Conservation (phyloP, 148 eudicot genomes). For the Vaccinium corymbosum region DNA sequence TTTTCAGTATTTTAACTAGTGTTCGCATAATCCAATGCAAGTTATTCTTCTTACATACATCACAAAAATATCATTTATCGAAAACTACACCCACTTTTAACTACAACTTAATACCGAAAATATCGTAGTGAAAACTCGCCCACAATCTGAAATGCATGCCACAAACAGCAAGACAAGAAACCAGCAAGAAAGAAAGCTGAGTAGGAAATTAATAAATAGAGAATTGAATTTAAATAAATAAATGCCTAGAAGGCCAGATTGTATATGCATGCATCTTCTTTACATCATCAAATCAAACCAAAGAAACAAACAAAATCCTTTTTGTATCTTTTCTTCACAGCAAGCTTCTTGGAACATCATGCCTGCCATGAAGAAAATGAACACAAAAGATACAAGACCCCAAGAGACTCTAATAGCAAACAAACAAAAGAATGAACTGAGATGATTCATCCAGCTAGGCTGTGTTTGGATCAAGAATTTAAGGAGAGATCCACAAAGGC, state of each 20-base stretch:
- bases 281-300: slow-evolving; percentile 10
- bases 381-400: slow-evolving; percentile 3
- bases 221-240: not conserved
- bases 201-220: not conserved
- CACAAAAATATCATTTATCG: too few species aligned
- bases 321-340: slow-evolving; percentile 4
- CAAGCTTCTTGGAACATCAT: not conserved
- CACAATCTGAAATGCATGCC: not conserved
- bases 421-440: slow-evolving; percentile 2
- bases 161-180: not conserved
- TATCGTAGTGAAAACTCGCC: too few species aligned
- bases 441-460: not conserved
- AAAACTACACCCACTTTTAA: too few species aligned
- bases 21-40: too few species aligned
- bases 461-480: not conserved
- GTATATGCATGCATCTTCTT: slow-evolving; percentile 10
- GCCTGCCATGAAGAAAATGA: slow-evolving; percentile 16
- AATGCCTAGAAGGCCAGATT: not conserved
- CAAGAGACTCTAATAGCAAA: not conserved
- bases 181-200: not conserved
- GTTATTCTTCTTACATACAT: too few species aligned
- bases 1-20: too few species aligned
- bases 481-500: not conserved
- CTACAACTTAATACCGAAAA: too few species aligned
- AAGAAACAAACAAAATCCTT: slow-evolving; percentile 12